Evolutionary conservation across 139 green algal genomes (phyloP).

Genomic region (Chlamydomonas applanata): DNA sequence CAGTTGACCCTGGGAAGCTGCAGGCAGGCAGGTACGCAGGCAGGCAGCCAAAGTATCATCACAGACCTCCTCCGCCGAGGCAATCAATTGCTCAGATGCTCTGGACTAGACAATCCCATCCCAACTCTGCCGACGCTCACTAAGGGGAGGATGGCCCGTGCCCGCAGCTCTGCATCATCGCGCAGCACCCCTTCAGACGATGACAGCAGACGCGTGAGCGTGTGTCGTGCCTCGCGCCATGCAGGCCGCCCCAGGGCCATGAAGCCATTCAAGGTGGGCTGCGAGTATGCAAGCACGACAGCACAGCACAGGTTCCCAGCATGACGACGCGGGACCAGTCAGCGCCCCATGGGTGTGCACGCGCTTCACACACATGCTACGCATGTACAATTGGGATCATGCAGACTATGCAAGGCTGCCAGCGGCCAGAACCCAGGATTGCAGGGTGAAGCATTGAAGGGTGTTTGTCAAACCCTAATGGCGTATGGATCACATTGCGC

Average conservation of each 20-base stretch:
- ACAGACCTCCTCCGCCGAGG: no score
- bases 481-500: background rate
- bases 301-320: no score
- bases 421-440: no score
- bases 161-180: slow-evolving; percentile 53
- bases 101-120: no score
- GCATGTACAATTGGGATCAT: no score
- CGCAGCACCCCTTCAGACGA: slow-evolving; percentile 52
- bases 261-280: slow-evolving; percentile 83
- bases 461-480: background rate
- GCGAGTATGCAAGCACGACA: background rate
- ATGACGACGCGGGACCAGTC: no score
- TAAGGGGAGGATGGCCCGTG: slow-evolving; percentile 45
- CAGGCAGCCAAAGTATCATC: no score
- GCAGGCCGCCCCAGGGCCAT: slow-evolving; percentile 68
- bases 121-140: no score
- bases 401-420: background rate
- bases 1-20: no score
- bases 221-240: slow-evolving; percentile 67
- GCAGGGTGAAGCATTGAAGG: background rate
- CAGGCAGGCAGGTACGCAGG: no score
- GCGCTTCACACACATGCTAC: no score
- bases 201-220: slow-evolving; percentile 64
- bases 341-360: background rate
- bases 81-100: no score